phyloP scores from a whole-genome alignment of 192 early-diverging fungal genomes.

The Linderina pennispora region DNA sequence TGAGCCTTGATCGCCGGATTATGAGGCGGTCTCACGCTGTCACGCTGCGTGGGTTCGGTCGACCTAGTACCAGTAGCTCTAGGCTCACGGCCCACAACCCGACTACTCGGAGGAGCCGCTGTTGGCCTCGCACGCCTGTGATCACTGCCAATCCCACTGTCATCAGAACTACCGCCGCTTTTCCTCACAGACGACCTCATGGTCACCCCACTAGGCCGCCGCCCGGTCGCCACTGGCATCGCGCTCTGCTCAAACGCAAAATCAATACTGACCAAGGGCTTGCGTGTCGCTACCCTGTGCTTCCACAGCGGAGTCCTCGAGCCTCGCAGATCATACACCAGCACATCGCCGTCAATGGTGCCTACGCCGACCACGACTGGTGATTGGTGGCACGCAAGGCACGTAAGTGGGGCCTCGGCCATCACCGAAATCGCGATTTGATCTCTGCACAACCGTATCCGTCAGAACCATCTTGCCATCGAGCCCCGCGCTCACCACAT shows the following conservation, averaged over 20 bases:
- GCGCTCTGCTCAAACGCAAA: slow-evolving; percentile 5
- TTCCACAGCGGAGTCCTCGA: slow-evolving; percentile 21
- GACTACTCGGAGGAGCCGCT: no score
- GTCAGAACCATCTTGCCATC: slow-evolving; percentile 26
- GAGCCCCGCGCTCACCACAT: slow-evolving; percentile 19
- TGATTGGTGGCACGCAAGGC: slow-evolving; percentile 13
- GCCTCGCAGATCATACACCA: slow-evolving; percentile 25
- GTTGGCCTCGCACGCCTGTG: no score
- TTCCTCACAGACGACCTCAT: slow-evolving; percentile 27
- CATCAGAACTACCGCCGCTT: no score
- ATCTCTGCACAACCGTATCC: slow-evolving; percentile 13
- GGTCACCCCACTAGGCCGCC: no score
- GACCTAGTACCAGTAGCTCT: no score
- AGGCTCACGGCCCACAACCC: no score
- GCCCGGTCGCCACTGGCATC: not conserved
- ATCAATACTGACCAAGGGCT: slow-evolving; percentile 17
- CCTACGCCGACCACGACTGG: slow-evolving; percentile 15
- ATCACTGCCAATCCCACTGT: no score
- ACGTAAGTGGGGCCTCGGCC: slow-evolving; percentile 18
- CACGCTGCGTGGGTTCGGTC: no score
- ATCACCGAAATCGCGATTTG: slow-evolving; percentile 4
- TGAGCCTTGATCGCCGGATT: no score
- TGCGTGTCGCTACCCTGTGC: slow-evolving; percentile 1
- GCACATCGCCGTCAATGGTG: slow-evolving; percentile 31
- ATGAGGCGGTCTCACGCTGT: no score